phyloP scores from a whole-genome alignment of 1,139 yeast genomes.

The Maudiozyma humilis region DNA sequence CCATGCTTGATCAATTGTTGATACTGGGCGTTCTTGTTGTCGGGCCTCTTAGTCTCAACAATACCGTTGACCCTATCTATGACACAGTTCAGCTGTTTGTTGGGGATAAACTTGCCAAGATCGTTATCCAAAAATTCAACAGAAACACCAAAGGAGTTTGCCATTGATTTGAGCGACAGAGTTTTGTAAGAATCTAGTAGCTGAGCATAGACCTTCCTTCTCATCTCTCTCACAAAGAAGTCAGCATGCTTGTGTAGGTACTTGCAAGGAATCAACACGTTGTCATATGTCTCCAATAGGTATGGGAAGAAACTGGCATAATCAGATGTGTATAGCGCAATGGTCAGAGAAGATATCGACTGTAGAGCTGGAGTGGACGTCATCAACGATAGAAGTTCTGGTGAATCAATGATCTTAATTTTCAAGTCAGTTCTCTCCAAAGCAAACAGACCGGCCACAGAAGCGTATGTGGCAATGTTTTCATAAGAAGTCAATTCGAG shows the following conservation, averaged over 20 bases:
- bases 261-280: slow-evolving; percentile 63
- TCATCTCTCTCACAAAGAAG: slow-evolving; percentile 82
- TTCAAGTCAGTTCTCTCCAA: slow-evolving; percentile 81
- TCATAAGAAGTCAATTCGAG: slow-evolving; percentile 86
- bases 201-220: slow-evolving; percentile 93
- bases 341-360: slow-evolving; percentile 77
- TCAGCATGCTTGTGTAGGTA: slow-evolving; percentile 73
- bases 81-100: slow-evolving; percentile 86
- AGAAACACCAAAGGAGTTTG: slow-evolving; percentile 81
- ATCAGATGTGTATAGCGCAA: slow-evolving; percentile 82
- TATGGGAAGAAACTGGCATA: slow-evolving; percentile 74
- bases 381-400: slow-evolving; percentile 78
- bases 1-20: slow-evolving; percentile 86
- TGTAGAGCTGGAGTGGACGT: slow-evolving; percentile 66
- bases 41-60: slow-evolving; percentile 92
- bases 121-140: slow-evolving; percentile 78
- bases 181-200: slow-evolving; percentile 90
- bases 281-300: slow-evolving; percentile 70
- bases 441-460: slow-evolving; percentile 75
- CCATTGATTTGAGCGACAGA: slow-evolving; percentile 84
- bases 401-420: slow-evolving; percentile 80
- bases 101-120: slow-evolving; percentile 84
- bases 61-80: slow-evolving; percentile 94
- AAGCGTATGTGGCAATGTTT: slow-evolving; percentile 81
- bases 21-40: slow-evolving; percentile 90